Percentiles rank a stretch among this genome's conserved stretches.
phyloP scores from a whole-genome alignment of 495 filamentous ascomycete species.

The Podospora fimiseda region DNA sequence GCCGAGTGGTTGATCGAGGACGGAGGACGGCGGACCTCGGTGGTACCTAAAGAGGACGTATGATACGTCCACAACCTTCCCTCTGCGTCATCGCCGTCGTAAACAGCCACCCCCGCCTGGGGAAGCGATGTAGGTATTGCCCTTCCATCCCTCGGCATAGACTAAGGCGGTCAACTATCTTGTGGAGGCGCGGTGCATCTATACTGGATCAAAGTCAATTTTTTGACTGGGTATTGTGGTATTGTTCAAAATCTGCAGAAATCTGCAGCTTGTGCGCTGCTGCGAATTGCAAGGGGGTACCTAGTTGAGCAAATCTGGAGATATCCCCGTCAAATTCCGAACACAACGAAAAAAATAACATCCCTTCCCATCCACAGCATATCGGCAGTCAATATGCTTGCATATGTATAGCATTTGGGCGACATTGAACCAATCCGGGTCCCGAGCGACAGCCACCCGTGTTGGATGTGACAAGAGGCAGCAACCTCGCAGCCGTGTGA shows the following conservation, averaged over 20 bases:
- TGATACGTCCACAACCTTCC: not conserved
- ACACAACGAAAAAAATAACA: no score
- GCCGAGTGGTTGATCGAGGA: not conserved
- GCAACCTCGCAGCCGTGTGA: constrained; percentile 15
- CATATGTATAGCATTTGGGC: no score
- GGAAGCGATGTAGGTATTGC: not conserved
- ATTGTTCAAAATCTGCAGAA: not conserved
- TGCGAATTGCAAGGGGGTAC: not conserved
- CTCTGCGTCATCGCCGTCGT: constrained; percentile 6
- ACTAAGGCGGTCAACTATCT: not conserved
- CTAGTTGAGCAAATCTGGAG: not conserved
- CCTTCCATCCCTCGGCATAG: no score
- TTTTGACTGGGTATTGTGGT: not conserved
- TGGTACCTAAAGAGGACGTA: not conserved
- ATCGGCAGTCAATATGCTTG: no score
- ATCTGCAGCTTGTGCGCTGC: not conserved
- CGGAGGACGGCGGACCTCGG: not conserved
- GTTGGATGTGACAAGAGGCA: constrained; percentile 7
- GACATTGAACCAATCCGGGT: constrained; percentile 1
- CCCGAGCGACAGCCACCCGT: not conserved
- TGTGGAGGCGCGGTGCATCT: constrained; percentile 3
- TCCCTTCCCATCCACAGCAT: no score
- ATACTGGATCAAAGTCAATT: not conserved
- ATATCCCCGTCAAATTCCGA: not conserved
- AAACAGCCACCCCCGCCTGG: not conserved